Conservation (phyloP, 2,329 filamentous ascomycete species). For the Myriosclerotinia scirpicola region DNA sequence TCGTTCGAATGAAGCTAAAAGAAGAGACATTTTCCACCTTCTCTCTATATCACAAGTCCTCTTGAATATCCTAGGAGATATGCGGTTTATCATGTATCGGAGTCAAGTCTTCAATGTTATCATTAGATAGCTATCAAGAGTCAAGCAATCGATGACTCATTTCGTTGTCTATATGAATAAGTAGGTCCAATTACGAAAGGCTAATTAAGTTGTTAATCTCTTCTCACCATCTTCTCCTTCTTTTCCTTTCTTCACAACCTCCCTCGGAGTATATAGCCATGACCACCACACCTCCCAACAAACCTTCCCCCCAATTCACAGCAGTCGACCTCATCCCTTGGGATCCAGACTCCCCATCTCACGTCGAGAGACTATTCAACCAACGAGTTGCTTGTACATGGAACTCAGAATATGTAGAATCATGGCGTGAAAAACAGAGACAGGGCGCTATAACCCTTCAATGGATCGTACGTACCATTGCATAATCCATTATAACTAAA, state of each 20-base stretch:
- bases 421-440: conserved; percentile 29
- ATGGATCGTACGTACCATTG: conserved; percentile 32
- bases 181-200: background rate
- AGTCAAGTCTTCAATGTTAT: background rate
- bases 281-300: background rate
- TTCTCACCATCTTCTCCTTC: background rate
- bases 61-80: background rate
- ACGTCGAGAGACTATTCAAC: conserved; percentile 44
- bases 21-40: background rate
- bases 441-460: conserved; percentile 29
- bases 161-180: background rate
- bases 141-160: conserved; percentile 6
- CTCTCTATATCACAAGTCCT: background rate
- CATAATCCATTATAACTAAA: background rate
- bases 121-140: background rate
- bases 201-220: background rate
- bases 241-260: background rate
- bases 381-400: conserved; percentile 49
- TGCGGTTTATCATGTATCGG: background rate
- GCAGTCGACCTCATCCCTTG: conserved; percentile 45
- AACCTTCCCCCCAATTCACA: background rate
- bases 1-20: background rate
- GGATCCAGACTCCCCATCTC: conserved; percentile 44
- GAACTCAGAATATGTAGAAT: conserved; percentile 42
- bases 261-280: background rate